Evolutionary conservation across 2,329 filamentous ascomycete species (phyloP).

Genomic region (Leptosphaerulina australis): DNA sequence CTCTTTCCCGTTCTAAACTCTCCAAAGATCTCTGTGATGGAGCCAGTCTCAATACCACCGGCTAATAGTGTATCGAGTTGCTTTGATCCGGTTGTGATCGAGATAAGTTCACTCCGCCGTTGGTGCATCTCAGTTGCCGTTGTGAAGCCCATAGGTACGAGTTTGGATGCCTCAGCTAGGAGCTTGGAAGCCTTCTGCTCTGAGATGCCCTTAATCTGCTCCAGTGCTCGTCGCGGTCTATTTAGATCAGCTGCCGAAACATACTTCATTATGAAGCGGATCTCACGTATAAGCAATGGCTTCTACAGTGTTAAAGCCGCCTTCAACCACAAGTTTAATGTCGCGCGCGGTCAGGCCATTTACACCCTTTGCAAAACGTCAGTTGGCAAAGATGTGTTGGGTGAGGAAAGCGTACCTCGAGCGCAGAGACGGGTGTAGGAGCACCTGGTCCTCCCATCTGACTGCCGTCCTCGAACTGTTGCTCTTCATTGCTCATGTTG

Average conservation of each 20-base stretch:
- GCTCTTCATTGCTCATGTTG: slow-evolving; percentile 60
- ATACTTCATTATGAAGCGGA: not conserved
- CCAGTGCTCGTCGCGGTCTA: slow-evolving; percentile 73
- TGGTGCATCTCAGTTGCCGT: slow-evolving; percentile 99
- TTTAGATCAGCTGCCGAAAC: slow-evolving; percentile 28
- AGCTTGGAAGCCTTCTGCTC: slow-evolving; percentile 96
- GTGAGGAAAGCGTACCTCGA: slow-evolving; percentile 70
- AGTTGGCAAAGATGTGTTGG: slow-evolving; percentile 10
- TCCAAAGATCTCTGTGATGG: slow-evolving; percentile 96
- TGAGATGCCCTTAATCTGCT: slow-evolving; percentile 97
- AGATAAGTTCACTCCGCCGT: slow-evolving; percentile 93
- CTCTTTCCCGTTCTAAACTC: slow-evolving; percentile 98
- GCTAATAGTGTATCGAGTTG: slow-evolving; percentile 94
- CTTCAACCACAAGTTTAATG: slow-evolving; percentile 89
- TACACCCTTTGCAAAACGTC: slow-evolving; percentile 67
- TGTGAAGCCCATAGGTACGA: slow-evolving; percentile 98
- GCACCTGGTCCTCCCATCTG: slow-evolving; percentile 82
- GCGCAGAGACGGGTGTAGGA: slow-evolving; percentile 82
- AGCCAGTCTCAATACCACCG: slow-evolving; percentile 94
- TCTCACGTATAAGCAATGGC: slow-evolving; percentile 88
- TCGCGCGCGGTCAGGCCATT: slow-evolving; percentile 92
- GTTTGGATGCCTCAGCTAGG: slow-evolving; percentile 90
- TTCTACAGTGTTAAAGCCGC: slow-evolving; percentile 94
- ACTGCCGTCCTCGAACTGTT: slow-evolving; percentile 70
- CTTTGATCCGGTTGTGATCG: slow-evolving; percentile 97